Percentiles rank a stretch among this genome's conserved stretches.
Conservation (phyloP, 495 filamentous ascomycete genomes). For the Alectoria sarmentosa region DNA sequence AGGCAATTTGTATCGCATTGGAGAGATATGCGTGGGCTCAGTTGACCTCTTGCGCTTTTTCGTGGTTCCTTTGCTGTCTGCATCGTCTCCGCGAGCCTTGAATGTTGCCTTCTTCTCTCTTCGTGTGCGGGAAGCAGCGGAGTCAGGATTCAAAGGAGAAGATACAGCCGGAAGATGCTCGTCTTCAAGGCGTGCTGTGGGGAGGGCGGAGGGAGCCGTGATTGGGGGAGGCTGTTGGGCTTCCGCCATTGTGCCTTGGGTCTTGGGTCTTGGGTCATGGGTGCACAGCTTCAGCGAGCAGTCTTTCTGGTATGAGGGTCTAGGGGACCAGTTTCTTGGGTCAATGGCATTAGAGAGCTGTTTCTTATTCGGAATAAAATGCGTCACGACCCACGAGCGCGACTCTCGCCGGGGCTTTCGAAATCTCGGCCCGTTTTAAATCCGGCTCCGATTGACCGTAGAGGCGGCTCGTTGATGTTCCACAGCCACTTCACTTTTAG, state of each 20-base stretch:
- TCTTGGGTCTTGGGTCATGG: neutral
- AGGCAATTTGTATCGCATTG: slow-evolving; percentile 51
- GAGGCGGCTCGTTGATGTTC: too few species aligned
- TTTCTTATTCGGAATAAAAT: neutral
- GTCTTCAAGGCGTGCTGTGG: slow-evolving; percentile 47
- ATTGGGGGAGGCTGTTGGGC: neutral
- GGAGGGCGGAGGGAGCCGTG: slow-evolving; percentile 38
- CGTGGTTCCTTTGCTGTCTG: slow-evolving; percentile 34
- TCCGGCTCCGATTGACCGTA: too few species aligned
- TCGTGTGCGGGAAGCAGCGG: slow-evolving; percentile 33
- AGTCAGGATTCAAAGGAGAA: slow-evolving; percentile 57
- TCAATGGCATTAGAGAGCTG: neutral
- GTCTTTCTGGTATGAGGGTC: neutral
- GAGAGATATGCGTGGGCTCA: slow-evolving; percentile 30
- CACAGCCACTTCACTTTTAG: too few species aligned
- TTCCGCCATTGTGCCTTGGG: slow-evolving; percentile 4
- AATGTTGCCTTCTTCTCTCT: slow-evolving; percentile 59
- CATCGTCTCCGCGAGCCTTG: slow-evolving; percentile 70
- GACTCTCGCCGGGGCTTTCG: neutral
- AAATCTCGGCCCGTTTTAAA: too few species aligned
- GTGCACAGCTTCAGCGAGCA: neutral
- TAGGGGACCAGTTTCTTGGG: neutral
- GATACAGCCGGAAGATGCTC: slow-evolving; percentile 44
- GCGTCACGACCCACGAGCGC: neutral
- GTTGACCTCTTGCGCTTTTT: slow-evolving; percentile 44